Percentiles rank a stretch among this genome's conserved stretches.
Evolutionary conservation across 805 yeast species (phyloP).

Genomic region (Schwanniomyces vanrijiae): DNA sequence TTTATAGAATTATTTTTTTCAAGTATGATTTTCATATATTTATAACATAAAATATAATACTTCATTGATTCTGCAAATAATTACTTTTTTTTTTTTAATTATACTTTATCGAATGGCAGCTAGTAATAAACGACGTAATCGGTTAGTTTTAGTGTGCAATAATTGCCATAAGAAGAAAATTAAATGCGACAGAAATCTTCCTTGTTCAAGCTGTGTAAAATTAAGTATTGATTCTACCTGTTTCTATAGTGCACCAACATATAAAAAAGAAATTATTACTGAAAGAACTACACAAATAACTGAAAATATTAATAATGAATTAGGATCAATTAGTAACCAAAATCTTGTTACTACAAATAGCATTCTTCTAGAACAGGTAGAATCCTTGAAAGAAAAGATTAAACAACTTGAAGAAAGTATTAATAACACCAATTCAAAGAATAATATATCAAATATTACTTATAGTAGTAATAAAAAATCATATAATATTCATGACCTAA

Average conservation of each 20-base stretch:
- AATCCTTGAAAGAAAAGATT: neutral
- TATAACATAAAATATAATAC: too few species aligned
- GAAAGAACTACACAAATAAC: neutral
- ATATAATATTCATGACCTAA: neutral
- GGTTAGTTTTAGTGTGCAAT: conserved; percentile 47
- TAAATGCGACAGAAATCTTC: conserved; percentile 37
- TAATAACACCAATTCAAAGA: neutral
- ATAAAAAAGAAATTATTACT: neutral
- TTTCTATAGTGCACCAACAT: conserved; percentile 3
- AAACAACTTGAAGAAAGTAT: neutral
- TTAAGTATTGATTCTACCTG: conserved; percentile 4
- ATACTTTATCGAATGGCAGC: neutral
- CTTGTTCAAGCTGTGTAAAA: conserved; percentile 25
- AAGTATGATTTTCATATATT: neutral
- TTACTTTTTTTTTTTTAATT: too few species aligned
- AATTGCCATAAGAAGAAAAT: conserved; percentile 49
- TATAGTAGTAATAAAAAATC: neutral
- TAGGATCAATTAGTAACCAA: neutral
- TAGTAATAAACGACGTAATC: conserved; percentile 29
- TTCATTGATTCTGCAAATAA: too few species aligned
- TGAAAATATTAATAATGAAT: neutral
- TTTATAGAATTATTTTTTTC: too few species aligned
- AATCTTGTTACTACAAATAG: neutral
- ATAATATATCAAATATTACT: neutral
- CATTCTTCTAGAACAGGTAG: neutral